Percentiles rank a stretch among this genome's conserved stretches.
These are phyloP conservation scores for Zangia roseola DNA, from an alignment of 768 basidiomycete genomes.

Conservation along the genomic window DNA sequence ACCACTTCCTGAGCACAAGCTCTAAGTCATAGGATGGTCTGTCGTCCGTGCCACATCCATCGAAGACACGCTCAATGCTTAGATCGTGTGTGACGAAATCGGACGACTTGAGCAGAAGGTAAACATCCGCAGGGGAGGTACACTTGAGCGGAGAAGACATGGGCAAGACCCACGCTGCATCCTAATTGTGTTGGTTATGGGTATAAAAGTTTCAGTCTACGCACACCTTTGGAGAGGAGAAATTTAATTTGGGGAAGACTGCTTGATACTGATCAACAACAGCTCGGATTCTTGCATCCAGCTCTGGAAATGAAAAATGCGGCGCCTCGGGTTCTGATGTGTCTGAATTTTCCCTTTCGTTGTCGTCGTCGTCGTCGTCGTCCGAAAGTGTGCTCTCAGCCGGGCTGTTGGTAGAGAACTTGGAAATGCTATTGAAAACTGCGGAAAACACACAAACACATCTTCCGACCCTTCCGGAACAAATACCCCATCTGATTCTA, in stretches of 20 bases:
- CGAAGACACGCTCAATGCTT: slow-evolving; percentile 58
- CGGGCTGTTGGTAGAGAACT: slow-evolving; percentile 37
- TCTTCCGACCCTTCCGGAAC: slow-evolving; percentile 82
- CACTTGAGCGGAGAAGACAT: slow-evolving; percentile 84
- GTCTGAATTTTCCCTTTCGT: slow-evolving; percentile 37
- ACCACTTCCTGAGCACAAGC: slow-evolving; percentile 89
- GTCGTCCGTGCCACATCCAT: slow-evolving; percentile 45
- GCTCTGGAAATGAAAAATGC: slow-evolving; percentile 72
- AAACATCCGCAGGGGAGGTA: slow-evolving; percentile 85
- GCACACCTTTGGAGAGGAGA: slow-evolving; percentile 85
- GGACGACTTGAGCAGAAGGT: slow-evolving; percentile 88
- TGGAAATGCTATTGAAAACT: not conserved
- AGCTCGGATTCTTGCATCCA: slow-evolving; percentile 70
- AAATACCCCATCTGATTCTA: slow-evolving; percentile 82
- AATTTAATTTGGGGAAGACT: slow-evolving; percentile 96
- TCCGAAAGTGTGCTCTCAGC: slow-evolving; percentile 59
- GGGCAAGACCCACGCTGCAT: slow-evolving; percentile 89
- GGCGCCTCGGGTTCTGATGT: slow-evolving; percentile 34
- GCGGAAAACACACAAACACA: slow-evolving; percentile 44
- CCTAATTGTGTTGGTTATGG: slow-evolving; percentile 44
- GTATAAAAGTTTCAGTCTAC: not conserved
- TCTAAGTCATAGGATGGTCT: slow-evolving; percentile 60
- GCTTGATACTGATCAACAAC: slow-evolving; percentile 70
- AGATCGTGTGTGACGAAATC: slow-evolving; percentile 87
- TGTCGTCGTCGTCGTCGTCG: slow-evolving; percentile 47